A percentile compares a stretch with the other conserved stretches of the same genome.
phyloP scores from a whole-genome alignment of 805 yeast genomes.

The Candida hungchunana region DNA sequence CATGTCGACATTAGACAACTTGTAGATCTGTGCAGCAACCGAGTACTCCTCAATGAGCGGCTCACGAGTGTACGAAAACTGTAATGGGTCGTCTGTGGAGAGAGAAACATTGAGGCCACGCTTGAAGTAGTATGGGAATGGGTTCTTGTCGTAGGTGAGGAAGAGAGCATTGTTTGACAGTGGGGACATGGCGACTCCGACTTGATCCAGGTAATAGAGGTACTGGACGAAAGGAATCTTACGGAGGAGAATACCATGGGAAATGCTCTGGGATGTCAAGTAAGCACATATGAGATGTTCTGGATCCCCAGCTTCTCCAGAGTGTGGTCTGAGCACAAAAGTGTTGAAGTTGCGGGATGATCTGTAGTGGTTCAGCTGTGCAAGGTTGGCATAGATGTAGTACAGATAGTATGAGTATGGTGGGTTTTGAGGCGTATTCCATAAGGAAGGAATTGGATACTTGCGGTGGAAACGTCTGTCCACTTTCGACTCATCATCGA shows the following conservation, averaged over 20 bases:
- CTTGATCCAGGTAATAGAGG: constrained; percentile 86
- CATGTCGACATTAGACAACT: constrained; percentile 92
- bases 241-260: constrained; percentile 91
- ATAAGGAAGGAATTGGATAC: constrained; percentile 79
- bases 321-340: constrained; percentile 93
- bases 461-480: constrained; percentile 80
- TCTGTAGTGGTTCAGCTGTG: constrained; percentile 85
- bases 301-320: constrained; percentile 99
- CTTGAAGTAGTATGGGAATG: constrained; percentile 85
- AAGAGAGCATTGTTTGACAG: constrained; percentile 93
- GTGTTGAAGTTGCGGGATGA: constrained; percentile 73
- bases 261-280: constrained; percentile 84
- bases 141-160: constrained; percentile 94
- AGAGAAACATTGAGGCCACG: constrained; percentile 92
- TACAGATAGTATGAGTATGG: constrained; percentile 97
- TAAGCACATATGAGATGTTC: constrained; percentile 92
- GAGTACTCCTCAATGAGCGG: constrained; percentile 97
- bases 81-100: constrained; percentile 97
- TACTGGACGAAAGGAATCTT: constrained; percentile 95
- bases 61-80: constrained; percentile 94
- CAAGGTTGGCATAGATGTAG: constrained; percentile 80
- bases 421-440: constrained; percentile 80
- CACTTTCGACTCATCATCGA: constrained; percentile 93
- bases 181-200: constrained; percentile 98
- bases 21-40: constrained; percentile 97